Percentiles rank a stretch among this genome's conserved stretches.
Conservation (phyloP, 805 yeast genomes). For the Naumovozyma baii region DNA sequence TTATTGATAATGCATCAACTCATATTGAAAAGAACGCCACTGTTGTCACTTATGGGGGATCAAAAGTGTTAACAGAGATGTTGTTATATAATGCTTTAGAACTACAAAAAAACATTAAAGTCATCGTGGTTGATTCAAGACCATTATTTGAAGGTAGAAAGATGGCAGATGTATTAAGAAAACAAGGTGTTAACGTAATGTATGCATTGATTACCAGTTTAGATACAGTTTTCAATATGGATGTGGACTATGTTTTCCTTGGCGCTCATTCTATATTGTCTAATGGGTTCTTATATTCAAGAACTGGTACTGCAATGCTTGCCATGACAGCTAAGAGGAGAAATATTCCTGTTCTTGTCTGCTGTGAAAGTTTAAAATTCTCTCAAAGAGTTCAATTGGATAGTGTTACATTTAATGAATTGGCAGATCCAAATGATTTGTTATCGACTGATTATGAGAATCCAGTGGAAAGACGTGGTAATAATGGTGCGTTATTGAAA, state of each 20-base stretch:
- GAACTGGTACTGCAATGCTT: conserved; percentile 90
- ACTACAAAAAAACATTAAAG: conserved; percentile 59
- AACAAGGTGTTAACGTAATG: conserved; percentile 54
- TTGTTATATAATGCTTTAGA: conserved; percentile 58
- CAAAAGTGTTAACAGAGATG: conserved; percentile 69
- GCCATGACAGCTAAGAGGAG: conserved; percentile 85
- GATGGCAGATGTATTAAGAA: conserved; percentile 54
- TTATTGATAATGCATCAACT: conserved; percentile 66
- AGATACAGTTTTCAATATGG: conserved; percentile 67
- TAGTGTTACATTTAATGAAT: conserved; percentile 87
- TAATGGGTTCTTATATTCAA: conserved; percentile 82
- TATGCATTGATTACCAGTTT: conserved; percentile 75
- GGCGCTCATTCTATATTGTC: conserved; percentile 98
- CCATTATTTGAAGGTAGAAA: conserved; percentile 90
- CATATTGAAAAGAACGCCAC: conserved; percentile 72
- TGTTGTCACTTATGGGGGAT: conserved; percentile 79
- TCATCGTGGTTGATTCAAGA: conserved; percentile 83
- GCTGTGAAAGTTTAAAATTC: conserved; percentile 91
- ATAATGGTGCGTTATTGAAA: conserved; percentile 54
- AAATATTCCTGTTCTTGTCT: conserved; percentile 87
- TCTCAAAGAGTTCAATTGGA: conserved; percentile 93
- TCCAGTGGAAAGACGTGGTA: conserved; percentile 39
- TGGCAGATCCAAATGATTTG: conserved; percentile 70
- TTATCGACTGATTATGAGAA: conserved; percentile 42
- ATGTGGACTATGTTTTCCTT: conserved; percentile 76